Evolutionary conservation across 352 stramenopile species (phyloP), one percentile per base, ranked within the genome.

Genomic region (Phytophthora melonis): DNA sequence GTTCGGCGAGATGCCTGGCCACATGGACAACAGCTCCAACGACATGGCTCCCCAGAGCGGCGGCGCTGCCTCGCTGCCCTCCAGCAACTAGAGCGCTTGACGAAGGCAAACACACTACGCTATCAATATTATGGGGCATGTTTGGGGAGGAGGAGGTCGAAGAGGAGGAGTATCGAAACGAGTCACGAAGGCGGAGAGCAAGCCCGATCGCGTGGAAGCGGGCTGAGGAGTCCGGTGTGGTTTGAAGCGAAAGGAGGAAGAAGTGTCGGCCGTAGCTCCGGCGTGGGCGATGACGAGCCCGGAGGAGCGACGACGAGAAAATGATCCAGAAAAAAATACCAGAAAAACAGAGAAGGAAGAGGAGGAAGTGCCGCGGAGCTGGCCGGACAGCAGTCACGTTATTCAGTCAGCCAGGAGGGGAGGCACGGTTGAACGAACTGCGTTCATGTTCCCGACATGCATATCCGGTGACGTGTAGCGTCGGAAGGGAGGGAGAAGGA

Each of bases 1-100:
- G 80, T 96, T 88, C 59, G 88, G 88, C 19, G 89, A 96, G 16
- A 88, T 82, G 78, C 74, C 78, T 55, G 79, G 75, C 56, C 82
- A 89, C 68, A 80, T 86, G 50, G 86, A 92, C 57, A 78, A 62
- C n/a, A 81, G 81, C 41, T 55, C 72, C 43, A 78, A 71, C 34
- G 84, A 93, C 59, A 81, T 87, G 58, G 64, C 77, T 68, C 55
- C 76, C 58, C 68, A 84, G 59, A 57, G 71, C 55, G 58, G 39
- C 52, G 39, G 72, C 66, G 58, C 74, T 72, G 75, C 84, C 65
- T 76, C 71, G 79, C 53, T 88, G 73, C 68, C 79, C n/a, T 70
- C 76, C 23, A 70, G 60, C 49, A 80, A 82, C 58, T 86, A 81
- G 67, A 75, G 61, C 55, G 55, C 54, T 66, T 54, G 56, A 56